phyloP scores from a whole-genome alignment of 257 asterid genomes.

The Cordia subcordata region DNA sequence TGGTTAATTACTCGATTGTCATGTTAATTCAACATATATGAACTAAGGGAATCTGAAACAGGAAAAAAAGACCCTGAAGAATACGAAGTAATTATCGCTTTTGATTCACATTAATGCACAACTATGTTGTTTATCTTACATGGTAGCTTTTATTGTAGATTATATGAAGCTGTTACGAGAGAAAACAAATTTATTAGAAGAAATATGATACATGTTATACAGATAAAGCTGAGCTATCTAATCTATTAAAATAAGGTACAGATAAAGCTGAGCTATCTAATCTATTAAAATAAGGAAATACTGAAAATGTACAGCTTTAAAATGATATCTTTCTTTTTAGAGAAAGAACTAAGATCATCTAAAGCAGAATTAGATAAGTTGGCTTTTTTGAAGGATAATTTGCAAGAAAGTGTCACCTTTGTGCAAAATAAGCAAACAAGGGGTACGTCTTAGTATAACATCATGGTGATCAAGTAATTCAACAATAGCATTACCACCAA shows the following conservation, averaged over 20 bases:
- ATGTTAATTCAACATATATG: too few species aligned
- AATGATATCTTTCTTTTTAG: conserved; percentile 42
- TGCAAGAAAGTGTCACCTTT: conserved; percentile 17
- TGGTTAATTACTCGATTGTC: too few species aligned
- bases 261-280: conserved; percentile 62
- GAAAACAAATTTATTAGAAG: conserved; percentile 39
- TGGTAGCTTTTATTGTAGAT: too few species aligned
- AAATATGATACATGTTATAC: conserved; percentile 60
- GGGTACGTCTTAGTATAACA: too few species aligned
- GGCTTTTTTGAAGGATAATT: conserved; percentile 46
- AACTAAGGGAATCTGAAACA: too few species aligned
- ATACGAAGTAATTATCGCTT: too few species aligned
- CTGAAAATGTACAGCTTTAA: conserved; percentile 44
- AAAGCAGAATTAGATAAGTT: conserved; percentile 44
- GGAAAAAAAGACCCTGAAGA: too few species aligned
- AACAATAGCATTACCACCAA: conserved; percentile 28
- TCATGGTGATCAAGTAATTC: too few species aligned
- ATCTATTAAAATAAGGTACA: too few species aligned
- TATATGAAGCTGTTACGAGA: conserved; percentile 30
- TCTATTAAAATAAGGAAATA: conserved; percentile 46
- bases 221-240: too few species aligned
- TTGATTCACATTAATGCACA: too few species aligned
- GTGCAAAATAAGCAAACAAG: conserved; percentile 50
- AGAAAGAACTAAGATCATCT: conserved; percentile 30
- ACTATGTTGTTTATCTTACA: too few species aligned